These are phyloP conservation scores for Cordyceps javanica DNA, from an alignment of 2,329 filamentous ascomycete species.

Conservation along the genomic window DNA sequence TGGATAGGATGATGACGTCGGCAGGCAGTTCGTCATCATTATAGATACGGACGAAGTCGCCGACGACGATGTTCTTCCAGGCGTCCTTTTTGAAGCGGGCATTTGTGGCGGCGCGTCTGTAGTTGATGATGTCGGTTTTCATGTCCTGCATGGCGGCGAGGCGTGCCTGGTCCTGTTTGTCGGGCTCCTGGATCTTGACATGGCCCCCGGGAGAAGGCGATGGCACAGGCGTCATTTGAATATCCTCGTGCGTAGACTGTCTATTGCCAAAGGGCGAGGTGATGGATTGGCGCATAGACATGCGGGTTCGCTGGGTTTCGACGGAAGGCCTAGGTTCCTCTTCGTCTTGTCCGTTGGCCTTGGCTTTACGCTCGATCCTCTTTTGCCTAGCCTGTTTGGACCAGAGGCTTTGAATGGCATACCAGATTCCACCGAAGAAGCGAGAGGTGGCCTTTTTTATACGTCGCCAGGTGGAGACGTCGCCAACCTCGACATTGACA, in stretches of 20 bases:
- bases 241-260: constrained; percentile 58
- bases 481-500: constrained; percentile 85
- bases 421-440: constrained; percentile 49
- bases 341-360: constrained; percentile 19
- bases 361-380: constrained; percentile 42
- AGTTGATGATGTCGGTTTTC: constrained; percentile 64
- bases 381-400: constrained; percentile 43
- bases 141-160: constrained; percentile 36
- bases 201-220: constrained; percentile 59
- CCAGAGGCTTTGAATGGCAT: constrained; percentile 40
- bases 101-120: constrained; percentile 55
- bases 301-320: constrained; percentile 30
- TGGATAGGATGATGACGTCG: constrained; percentile 86
- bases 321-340: constrained; percentile 58
- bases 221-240: constrained; percentile 93
- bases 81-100: constrained; percentile 86
- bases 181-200: constrained; percentile 33
- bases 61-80: constrained; percentile 94
- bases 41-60: constrained; percentile 93
- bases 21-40: constrained; percentile 94
- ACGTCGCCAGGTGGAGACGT: constrained; percentile 76
- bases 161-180: constrained; percentile 28
- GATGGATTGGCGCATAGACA: constrained; percentile 31
- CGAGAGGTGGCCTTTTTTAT: constrained; percentile 83
- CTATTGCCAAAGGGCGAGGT: constrained; percentile 48